A percentile compares a stretch with the other conserved stretches of the same genome.
Conservation (phyloP, 352 stramenopile species). For the Elongisporangium senticosum region DNA sequence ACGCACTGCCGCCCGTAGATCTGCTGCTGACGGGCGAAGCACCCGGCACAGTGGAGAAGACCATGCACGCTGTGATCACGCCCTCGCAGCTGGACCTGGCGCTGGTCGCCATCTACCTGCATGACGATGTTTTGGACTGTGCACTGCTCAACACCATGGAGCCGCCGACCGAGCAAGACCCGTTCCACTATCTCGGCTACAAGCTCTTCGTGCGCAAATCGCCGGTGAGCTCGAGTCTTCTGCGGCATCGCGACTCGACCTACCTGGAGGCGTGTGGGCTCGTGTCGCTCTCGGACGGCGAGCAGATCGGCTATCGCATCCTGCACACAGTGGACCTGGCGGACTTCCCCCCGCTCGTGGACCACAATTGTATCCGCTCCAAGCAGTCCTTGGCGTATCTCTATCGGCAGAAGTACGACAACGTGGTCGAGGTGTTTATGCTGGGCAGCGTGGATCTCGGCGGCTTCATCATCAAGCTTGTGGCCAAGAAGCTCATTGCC, state of each 20-base stretch:
- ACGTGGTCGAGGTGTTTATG: slow-evolving; percentile 56
- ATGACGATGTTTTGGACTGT: slow-evolving; percentile 48
- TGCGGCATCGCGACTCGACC: slow-evolving; percentile 28
- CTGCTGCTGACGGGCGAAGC: slow-evolving; percentile 44
- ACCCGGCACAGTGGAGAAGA: slow-evolving; percentile 35
- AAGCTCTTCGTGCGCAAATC: slow-evolving; percentile 53
- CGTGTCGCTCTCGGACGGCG: slow-evolving; percentile 13
- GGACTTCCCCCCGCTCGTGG: slow-evolving; percentile 35
- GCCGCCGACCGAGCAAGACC: slow-evolving; percentile 26
- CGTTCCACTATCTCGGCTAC: slow-evolving; percentile 45
- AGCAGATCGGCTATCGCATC: slow-evolving; percentile 27
- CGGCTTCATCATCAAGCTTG: slow-evolving; percentile 32
- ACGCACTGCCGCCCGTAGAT: slow-evolving; percentile 15
- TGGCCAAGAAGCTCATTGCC: slow-evolving; percentile 23
- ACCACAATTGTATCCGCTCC: slow-evolving; percentile 51
- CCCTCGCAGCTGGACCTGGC: slow-evolving; percentile 37
- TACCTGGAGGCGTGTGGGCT: slow-evolving; percentile 27
- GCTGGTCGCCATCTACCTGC: slow-evolving; percentile 44
- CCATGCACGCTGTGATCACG: slow-evolving; percentile 45
- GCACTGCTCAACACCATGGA: slow-evolving; percentile 47
- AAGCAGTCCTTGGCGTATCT: slow-evolving; percentile 48
- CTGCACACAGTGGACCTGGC: slow-evolving; percentile 33
- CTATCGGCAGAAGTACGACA: slow-evolving; percentile 44
- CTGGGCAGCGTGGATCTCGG: slow-evolving; percentile 42
- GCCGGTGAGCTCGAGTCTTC: slow-evolving; percentile 19